These are phyloP conservation scores for Mycena vitilis DNA, from an alignment of 768 basidiomycete genomes.

Conservation along the genomic window DNA sequence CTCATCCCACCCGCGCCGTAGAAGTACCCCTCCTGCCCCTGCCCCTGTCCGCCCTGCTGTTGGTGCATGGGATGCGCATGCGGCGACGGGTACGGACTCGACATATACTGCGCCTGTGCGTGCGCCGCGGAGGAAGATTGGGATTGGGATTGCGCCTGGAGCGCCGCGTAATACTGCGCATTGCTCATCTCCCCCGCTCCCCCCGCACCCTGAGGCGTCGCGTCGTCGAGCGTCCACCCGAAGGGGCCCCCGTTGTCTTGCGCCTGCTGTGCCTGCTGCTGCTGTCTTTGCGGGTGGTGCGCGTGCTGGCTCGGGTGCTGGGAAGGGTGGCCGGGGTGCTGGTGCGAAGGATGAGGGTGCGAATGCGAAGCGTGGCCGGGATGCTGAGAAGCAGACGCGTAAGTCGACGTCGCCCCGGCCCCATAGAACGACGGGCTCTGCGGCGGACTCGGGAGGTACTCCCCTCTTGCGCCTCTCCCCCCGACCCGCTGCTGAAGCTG, in stretches of 20 bases:
- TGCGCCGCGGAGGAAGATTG: too few species aligned
- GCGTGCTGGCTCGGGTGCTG: not conserved
- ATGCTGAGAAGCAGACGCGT: not conserved
- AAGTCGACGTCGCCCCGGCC: too few species aligned
- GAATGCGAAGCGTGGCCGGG: not conserved
- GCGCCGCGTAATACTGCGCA: conserved; percentile 32
- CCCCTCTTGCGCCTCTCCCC: not conserved
- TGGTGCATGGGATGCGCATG: too few species aligned
- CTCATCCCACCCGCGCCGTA: too few species aligned
- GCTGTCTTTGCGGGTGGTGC: too few species aligned
- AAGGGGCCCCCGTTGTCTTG: not conserved
- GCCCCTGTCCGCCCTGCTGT: too few species aligned
- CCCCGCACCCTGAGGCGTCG: too few species aligned
- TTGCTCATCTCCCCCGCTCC: conserved; percentile 30
- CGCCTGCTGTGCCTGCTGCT: too few species aligned
- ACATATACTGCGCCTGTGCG: too few species aligned
- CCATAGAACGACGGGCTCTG: conserved; percentile 25
- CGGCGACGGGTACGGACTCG: too few species aligned
- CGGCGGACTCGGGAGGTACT: conserved; percentile 32
- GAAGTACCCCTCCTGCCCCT: too few species aligned
- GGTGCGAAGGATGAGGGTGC: conserved; percentile 2
- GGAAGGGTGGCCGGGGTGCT: not conserved
- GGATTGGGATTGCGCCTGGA: not conserved
- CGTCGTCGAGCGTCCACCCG: not conserved
- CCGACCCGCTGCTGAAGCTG: not conserved